Percentiles rank a stretch among this genome's conserved stretches.
phyloP scores from a whole-genome alignment of 768 basidiomycete species.

The Dioszegia crocea region DNA sequence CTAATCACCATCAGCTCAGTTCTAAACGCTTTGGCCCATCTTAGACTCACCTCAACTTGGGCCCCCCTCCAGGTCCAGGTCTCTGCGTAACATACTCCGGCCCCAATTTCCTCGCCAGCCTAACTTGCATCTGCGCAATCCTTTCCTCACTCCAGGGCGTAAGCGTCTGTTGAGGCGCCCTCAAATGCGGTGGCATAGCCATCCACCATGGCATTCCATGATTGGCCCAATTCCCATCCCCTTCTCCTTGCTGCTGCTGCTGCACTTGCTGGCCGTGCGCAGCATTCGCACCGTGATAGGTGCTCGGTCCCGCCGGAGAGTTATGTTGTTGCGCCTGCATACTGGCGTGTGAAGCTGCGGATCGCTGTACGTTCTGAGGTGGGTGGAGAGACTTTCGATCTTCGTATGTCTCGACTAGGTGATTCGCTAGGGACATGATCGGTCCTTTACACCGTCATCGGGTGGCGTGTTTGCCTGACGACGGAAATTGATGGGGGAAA shows the following conservation, averaged over 20 bases:
- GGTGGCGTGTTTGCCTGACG: neutral
- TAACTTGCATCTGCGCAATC: conserved; percentile 69
- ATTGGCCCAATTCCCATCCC: conserved; percentile 3
- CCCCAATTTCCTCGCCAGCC: conserved; percentile 81
- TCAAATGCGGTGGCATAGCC: conserved; percentile 14
- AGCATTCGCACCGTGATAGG: conserved; percentile 2
- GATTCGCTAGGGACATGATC: conserved; percentile 36
- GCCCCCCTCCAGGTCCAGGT: conserved; percentile 74
- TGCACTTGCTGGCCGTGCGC: neutral
- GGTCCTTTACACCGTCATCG: neutral
- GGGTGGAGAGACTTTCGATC: conserved; percentile 20
- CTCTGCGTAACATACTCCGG: conserved; percentile 89
- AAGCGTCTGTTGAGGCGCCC: conserved; percentile 44
- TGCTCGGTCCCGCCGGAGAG: conserved; percentile 10
- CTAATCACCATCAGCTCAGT: conserved; percentile 20
- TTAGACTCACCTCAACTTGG: conserved; percentile 69
- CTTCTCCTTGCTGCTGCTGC: neutral
- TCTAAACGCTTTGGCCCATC: neutral
- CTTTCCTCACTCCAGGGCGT: conserved; percentile 64
- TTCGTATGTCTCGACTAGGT: conserved; percentile 38
- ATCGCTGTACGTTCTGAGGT: conserved; percentile 7
- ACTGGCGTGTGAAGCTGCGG: neutral
- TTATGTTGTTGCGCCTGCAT: conserved; percentile 2
- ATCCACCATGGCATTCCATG: conserved; percentile 16
- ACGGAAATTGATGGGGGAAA: too few relatives aligned